Conservation (phyloP, 2,329 filamentous ascomycete genomes). For the Alternaria arborescens region DNA sequence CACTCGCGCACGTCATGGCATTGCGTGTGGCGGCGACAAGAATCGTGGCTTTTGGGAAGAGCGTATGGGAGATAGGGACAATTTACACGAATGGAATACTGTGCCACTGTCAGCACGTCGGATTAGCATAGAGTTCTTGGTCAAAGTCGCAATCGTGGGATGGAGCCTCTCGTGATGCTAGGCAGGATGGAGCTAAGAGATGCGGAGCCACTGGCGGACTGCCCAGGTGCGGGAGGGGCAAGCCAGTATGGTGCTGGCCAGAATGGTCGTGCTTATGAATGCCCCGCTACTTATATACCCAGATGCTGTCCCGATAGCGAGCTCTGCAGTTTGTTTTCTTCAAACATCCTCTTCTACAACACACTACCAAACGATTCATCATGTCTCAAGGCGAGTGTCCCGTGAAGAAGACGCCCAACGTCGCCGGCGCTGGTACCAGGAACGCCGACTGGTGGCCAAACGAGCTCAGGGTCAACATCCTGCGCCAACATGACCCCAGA, state of each 20-base stretch:
- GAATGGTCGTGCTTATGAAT: slow-evolving; percentile 41
- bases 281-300: slow-evolving; percentile 36
- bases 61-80: not conserved
- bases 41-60: not conserved
- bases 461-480: slow-evolving; percentile 71
- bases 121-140: slow-evolving; percentile 1
- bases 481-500: slow-evolving; percentile 72
- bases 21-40: not conserved
- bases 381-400: slow-evolving; percentile 49
- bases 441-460: slow-evolving; percentile 81
- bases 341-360: slow-evolving; percentile 14
- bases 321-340: slow-evolving; percentile 14
- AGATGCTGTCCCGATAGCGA: slow-evolving; percentile 13
- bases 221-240: slow-evolving; percentile 30
- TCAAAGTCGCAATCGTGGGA: slow-evolving; percentile 18
- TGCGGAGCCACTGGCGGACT: slow-evolving; percentile 28
- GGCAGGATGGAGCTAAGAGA: slow-evolving; percentile 31
- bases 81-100: not conserved
- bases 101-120: slow-evolving; percentile 1
- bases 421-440: slow-evolving; percentile 69
- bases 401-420: slow-evolving; percentile 43
- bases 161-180: slow-evolving; percentile 16
- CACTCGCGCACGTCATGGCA: not conserved
- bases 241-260: slow-evolving; percentile 32
- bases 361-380: slow-evolving; percentile 32